Evolutionary conservation across 2,329 filamentous ascomycete species (phyloP).

Genomic region (Lecanosticta acicola): DNA sequence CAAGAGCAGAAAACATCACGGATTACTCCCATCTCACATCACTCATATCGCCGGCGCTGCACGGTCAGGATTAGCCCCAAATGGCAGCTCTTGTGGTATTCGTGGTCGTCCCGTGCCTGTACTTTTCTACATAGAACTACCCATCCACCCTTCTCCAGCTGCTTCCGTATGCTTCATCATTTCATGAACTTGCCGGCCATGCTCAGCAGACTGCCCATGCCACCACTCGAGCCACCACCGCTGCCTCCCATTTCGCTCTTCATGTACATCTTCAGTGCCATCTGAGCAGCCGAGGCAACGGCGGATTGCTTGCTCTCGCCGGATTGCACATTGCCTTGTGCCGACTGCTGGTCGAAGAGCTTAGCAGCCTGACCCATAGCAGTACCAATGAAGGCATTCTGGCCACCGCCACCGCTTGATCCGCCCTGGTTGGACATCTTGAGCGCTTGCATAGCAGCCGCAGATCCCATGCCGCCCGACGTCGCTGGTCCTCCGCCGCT

Average conservation of each 20-base stretch:
- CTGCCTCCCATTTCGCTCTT: conserved; percentile 60
- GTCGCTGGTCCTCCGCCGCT: conserved; percentile 43
- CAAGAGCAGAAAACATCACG: background rate
- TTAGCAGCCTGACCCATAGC: conserved; percentile 66
- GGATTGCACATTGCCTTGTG: conserved; percentile 46
- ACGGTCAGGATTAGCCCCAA: too few species aligned
- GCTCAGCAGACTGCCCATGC: conserved; percentile 46
- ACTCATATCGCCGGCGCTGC: too few species aligned
- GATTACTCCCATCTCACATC: too few species aligned
- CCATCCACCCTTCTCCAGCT: too few species aligned
- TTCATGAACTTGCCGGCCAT: conserved; percentile 57
- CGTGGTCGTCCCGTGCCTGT: too few species aligned
- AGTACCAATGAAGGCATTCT: conserved; percentile 70
- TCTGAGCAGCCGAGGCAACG: conserved; percentile 72
- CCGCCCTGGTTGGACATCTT: conserved; percentile 59
- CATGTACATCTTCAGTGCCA: conserved; percentile 86
- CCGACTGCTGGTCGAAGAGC: conserved; percentile 58
- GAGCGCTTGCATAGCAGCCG: conserved; percentile 74
- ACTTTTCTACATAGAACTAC: too few species aligned
- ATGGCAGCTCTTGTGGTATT: too few species aligned
- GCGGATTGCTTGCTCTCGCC: conserved; percentile 73
- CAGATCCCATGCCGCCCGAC: conserved; percentile 52
- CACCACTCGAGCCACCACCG: conserved; percentile 39
- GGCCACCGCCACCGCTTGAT: conserved; percentile 44
- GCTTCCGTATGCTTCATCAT: conserved; percentile 2